A percentile compares a stretch with the other conserved stretches of the same genome.
Evolutionary conservation across 208 protist species (phyloP).

Genomic region (Trypanosoma brucei): DNA sequence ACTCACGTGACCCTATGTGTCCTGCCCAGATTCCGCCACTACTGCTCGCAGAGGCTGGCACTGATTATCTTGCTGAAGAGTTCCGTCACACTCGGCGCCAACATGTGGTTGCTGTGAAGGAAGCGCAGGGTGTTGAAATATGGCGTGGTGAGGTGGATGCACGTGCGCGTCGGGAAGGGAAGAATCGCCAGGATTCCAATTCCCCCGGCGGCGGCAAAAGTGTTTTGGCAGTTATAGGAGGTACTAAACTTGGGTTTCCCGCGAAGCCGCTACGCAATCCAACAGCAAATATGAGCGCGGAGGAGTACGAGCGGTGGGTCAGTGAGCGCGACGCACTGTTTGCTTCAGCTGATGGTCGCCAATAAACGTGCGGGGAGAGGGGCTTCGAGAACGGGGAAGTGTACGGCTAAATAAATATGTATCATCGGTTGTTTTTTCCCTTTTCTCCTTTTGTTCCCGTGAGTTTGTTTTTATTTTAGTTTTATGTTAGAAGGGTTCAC

Average conservation of each 20-base stretch:
- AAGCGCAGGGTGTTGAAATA: conserved; percentile 8
- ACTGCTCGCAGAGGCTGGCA: conserved; percentile 47
- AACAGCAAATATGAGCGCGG: conserved; percentile 23
- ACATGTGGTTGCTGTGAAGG: neutral
- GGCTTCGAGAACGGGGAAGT: too few species aligned
- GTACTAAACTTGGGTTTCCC: conserved; percentile 37
- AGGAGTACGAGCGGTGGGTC: conserved; percentile 49
- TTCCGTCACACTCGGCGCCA: conserved; percentile 23
- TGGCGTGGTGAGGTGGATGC: conserved; percentile 10
- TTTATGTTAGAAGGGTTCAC: neutral
- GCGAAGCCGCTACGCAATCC: conserved; percentile 51
- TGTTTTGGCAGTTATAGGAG: conserved; percentile 40
- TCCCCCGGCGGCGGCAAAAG: conserved; percentile 1
- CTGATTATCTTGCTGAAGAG: conserved; percentile 58
- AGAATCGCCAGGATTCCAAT: conserved; percentile 1
- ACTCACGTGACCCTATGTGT: conserved; percentile 33
- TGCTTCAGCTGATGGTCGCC: conserved; percentile 20
- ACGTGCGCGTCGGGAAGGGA: conserved; percentile 2
- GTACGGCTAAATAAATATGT: neutral
- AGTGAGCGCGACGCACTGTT: conserved; percentile 62
- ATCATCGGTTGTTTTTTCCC: conserved; percentile 7
- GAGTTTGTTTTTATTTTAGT: conserved; percentile 15
- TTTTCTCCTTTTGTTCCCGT: conserved; percentile 14
- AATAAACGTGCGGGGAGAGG: neutral
- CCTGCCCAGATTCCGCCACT: conserved; percentile 37